Evolutionary conservation across 2,329 filamentous ascomycete genomes (phyloP), one percentile per base, ranked within the genome.

Genomic region (Beauveria rudraprayagi): DNA sequence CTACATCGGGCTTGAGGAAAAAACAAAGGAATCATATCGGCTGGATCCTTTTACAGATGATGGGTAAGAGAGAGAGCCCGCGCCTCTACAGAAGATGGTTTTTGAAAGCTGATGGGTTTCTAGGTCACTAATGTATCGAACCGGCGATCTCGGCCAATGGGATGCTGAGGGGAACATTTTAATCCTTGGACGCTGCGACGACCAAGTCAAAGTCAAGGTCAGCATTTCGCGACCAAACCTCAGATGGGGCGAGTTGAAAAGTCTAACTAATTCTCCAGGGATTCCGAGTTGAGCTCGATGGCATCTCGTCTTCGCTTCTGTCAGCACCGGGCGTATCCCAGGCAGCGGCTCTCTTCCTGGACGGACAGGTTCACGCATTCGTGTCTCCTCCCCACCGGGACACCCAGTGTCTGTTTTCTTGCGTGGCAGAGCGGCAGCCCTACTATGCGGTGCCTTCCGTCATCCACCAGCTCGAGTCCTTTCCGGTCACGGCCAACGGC

Each of bases 201-300:
- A 85, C 63, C 83, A 86, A 67, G 80, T 86, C 62, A 86, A 86
- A 70, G 77, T 86, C 67, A 83, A 84, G 71, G 77, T 78, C 68
- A 55, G 65, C 53, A 22, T 40, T 5, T n/a, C 2, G 41, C 10
- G 8, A 17, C 16, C 34, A 8, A 10, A 16, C 5, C 4, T 14
- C 34, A 2, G 5, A 5, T 14, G 11, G 34, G 1, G 1, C 34
- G 5, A 14, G 34, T 37, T 37, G 22, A 22, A 1, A 14, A 37
- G 11, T 37, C 34, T 37, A 2, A 37, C 11, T 14, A 1, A 14
- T 14, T 37, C 5, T 5, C 14, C 57, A 75, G 76, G 83, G 83
- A 8, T 85, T 85, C 67, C 80, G 83, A 26, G 80, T 86, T 51
- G 83, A 86, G 68, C 77, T 86, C 10, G 83, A 85, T 60, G 81